These are phyloP conservation scores for Neodidymelliopsis sp. DNA, from an alignment of 2,329 filamentous ascomycete genomes.

Conservation along the genomic window DNA sequence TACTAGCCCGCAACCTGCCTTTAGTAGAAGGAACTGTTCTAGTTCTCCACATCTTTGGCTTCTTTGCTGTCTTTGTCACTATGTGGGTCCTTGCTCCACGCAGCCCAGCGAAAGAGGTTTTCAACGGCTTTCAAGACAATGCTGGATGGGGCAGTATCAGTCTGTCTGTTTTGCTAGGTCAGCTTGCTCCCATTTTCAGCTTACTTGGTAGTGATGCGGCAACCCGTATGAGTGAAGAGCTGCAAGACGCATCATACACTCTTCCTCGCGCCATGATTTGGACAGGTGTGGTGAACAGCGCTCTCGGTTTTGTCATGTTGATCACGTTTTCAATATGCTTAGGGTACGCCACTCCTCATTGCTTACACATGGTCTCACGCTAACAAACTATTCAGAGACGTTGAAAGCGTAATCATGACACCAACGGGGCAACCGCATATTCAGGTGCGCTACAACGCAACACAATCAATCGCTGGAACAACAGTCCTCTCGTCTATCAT, in stretches of 20 bases:
- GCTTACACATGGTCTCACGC: too few relatives aligned
- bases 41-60: conserved; percentile 58
- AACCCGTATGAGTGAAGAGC: conserved; percentile 45
- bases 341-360: too few relatives aligned
- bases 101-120: conserved; percentile 32
- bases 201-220: conserved; percentile 40
- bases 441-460: conserved; percentile 15
- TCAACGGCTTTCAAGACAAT: conserved; percentile 36
- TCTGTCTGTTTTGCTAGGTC: conserved; percentile 32
- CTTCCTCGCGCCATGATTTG: conserved; percentile 53
- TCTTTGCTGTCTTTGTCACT: conserved; percentile 56
- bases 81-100: conserved; percentile 41
- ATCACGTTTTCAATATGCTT: too few relatives aligned
- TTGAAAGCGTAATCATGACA: conserved; percentile 19
- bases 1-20: conserved; percentile 55
- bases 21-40: conserved; percentile 57
- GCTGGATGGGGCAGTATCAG: conserved; percentile 36
- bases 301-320: conserved; percentile 38
- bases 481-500: conserved; percentile 35
- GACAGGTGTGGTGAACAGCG: conserved; percentile 32
- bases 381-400: not conserved
- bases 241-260: conserved; percentile 42
- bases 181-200: conserved; percentile 31
- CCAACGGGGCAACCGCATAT: conserved; percentile 11
- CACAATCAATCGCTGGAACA: conserved; percentile 21